phyloP scores from a whole-genome alignment of 2,329 filamentous ascomycete species.

The Tetracladium maxilliforme region DNA sequence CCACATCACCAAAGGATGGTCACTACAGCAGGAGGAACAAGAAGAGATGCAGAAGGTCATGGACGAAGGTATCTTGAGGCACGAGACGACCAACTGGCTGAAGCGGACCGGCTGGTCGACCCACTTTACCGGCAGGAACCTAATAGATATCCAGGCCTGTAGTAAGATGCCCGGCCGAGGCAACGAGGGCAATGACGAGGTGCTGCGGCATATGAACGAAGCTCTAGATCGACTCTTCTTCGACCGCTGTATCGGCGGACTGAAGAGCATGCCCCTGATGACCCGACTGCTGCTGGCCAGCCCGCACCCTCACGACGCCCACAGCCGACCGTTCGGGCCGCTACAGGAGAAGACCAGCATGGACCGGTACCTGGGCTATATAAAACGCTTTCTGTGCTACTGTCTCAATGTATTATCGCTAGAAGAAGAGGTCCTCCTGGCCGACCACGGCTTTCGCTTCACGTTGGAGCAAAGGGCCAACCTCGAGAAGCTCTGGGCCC shows the following conservation, averaged over 20 bases:
- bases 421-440: neutral
- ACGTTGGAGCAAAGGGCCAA: neutral
- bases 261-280: slow-evolving; percentile 1
- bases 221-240: slow-evolving; percentile 1
- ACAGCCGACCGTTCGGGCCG: neutral
- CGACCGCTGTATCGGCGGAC: neutral
- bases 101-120: neutral
- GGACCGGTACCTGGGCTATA: neutral
- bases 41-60: neutral
- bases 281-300: slow-evolving; percentile 1
- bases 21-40: neutral
- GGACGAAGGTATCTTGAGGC: neutral
- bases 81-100: slow-evolving; percentile 1
- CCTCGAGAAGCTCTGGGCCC: neutral
- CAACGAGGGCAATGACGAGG: neutral
- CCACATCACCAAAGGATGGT: neutral
- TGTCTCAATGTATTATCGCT: slow-evolving; percentile 1
- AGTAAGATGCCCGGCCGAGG: slow-evolving; percentile 1
- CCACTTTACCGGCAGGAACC: slow-evolving; percentile 1
- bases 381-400: slow-evolving; percentile 1
- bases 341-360: slow-evolving; percentile 1
- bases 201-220: neutral
- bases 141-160: neutral
- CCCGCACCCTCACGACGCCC: neutral
- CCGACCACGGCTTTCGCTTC: slow-evolving; percentile 1